Conservation (phyloP, 805 yeast species). For the Suhomyces tanzawaensis region DNA sequence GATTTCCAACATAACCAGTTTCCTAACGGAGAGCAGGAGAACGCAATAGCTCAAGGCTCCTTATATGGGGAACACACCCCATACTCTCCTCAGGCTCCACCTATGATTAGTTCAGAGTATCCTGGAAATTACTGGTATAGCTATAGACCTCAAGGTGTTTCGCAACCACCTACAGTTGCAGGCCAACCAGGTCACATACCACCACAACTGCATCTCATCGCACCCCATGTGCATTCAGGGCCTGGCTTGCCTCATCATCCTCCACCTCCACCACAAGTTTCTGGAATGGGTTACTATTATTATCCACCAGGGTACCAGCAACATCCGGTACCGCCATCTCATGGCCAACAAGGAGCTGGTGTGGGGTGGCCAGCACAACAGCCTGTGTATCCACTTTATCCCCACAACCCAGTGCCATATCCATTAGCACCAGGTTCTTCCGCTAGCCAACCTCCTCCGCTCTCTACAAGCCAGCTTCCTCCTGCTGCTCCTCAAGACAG, state of each 20-base stretch:
- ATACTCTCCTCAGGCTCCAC: slow-evolving; percentile 4
- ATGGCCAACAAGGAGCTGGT: background rate
- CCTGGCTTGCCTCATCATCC: slow-evolving; percentile 3
- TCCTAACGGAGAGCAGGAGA: slow-evolving; percentile 4
- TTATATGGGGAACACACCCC: slow-evolving; percentile 2
- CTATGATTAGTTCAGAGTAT: slow-evolving; percentile 8
- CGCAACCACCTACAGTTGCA: background rate
- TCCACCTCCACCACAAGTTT: slow-evolving; percentile 1
- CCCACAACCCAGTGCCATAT: background rate
- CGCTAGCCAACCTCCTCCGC: background rate
- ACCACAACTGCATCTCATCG: background rate
- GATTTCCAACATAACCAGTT: slow-evolving; percentile 30
- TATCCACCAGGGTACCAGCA: slow-evolving; percentile 5
- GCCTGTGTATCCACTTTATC: slow-evolving; percentile 1
- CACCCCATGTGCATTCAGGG: background rate
- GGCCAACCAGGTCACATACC: background rate
- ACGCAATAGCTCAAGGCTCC: background rate
- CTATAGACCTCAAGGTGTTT: slow-evolving; percentile 9
- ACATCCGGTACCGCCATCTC: slow-evolving; percentile 1
- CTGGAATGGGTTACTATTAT: slow-evolving; percentile 3
- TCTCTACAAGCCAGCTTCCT: background rate
- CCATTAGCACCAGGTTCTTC: background rate
- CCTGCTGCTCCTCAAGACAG: background rate
- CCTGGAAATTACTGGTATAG: slow-evolving; percentile 17
- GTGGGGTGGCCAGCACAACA: background rate